Evolutionary conservation across 1,284 basidiomycete species (phyloP).

Genomic region (Ustilago esculenta): DNA sequence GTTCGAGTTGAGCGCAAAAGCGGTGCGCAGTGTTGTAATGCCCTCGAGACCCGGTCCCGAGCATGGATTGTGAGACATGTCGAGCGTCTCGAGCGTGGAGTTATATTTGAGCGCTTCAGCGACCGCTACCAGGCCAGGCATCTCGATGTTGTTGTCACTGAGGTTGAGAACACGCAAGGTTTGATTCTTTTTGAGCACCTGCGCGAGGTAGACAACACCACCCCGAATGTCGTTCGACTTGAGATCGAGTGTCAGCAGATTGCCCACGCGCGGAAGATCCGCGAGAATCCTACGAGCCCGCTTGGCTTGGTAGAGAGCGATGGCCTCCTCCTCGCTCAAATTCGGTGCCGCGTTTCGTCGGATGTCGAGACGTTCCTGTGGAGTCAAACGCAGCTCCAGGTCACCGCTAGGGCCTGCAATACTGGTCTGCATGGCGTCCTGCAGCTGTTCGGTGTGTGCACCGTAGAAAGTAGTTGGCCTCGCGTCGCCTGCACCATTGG

Average conservation of each 20-base stretch:
- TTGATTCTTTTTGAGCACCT: constrained; percentile 93
- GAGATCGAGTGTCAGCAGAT: constrained; percentile 86
- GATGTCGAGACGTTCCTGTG: constrained; percentile 30
- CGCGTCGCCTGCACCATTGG: constrained; percentile 1
- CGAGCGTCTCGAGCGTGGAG: constrained; percentile 88
- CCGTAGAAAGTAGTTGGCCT: constrained; percentile 29
- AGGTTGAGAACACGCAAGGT: constrained; percentile 93
- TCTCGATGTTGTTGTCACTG: constrained; percentile 90
- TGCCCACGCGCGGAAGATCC: constrained; percentile 82
- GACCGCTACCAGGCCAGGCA: constrained; percentile 79
- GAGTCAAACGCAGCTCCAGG: constrained; percentile 33
- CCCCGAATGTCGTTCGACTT: constrained; percentile 85
- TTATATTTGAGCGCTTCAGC: constrained; percentile 97
- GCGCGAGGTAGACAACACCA: constrained; percentile 88
- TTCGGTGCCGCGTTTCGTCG: constrained; percentile 16
- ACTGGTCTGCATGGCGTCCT: constrained; percentile 44
- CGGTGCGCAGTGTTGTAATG: constrained; percentile 72
- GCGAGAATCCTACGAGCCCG: constrained; percentile 67
- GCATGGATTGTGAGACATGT: constrained; percentile 91
- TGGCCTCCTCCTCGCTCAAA: constrained; percentile 49
- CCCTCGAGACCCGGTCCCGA: constrained; percentile 86
- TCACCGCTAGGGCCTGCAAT: constrained; percentile 29
- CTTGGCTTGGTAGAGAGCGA: constrained; percentile 50
- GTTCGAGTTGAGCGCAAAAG: constrained; percentile 90
- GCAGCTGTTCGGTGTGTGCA: constrained; percentile 42